These are phyloP conservation scores for Durio zibethinus DNA, from an alignment of 345 rosid genomes.

Conservation along the genomic window DNA sequence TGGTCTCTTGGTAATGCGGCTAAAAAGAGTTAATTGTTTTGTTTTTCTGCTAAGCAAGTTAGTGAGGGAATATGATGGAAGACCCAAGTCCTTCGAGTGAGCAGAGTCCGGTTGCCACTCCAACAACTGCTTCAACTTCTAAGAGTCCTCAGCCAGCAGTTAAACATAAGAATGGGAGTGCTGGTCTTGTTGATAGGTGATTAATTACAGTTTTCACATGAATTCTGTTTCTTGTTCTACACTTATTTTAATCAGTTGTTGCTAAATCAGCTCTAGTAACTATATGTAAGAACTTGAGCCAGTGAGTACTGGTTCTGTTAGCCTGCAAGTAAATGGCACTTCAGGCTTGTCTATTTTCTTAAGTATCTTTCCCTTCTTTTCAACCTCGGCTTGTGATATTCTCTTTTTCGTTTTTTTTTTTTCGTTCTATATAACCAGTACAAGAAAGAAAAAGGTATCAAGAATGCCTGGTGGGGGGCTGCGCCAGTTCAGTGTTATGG, in stretches of 20 bases:
- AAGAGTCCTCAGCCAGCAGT: conserved; percentile 27
- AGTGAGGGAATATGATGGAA: conserved; percentile 15
- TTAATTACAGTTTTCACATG: neutral
- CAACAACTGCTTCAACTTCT: conserved; percentile 21
- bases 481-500: conserved; percentile 43
- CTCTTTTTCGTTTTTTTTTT: neutral
- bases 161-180: conserved; percentile 26
- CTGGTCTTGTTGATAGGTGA: conserved; percentile 19
- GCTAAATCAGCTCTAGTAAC: neutral
- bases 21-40: neutral
- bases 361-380: neutral
- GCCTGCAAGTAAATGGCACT: neutral
- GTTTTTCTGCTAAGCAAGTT: conserved; percentile 1
- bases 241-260: neutral
- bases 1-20: neutral
- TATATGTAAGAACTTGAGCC: neutral
- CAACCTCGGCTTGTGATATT: neutral
- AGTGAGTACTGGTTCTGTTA: neutral
- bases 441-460: conserved; percentile 35
- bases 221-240: neutral
- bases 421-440: conserved; percentile 1
- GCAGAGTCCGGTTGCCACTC: conserved; percentile 22
- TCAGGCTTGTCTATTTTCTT: neutral
- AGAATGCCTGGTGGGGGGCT: conserved; percentile 41
- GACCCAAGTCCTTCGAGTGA: conserved; percentile 1